Percentiles rank a stretch among this genome's conserved stretches.
phyloP scores from a whole-genome alignment of 2,329 filamentous ascomycete species.

The Stachybotrys echinatus region DNA sequence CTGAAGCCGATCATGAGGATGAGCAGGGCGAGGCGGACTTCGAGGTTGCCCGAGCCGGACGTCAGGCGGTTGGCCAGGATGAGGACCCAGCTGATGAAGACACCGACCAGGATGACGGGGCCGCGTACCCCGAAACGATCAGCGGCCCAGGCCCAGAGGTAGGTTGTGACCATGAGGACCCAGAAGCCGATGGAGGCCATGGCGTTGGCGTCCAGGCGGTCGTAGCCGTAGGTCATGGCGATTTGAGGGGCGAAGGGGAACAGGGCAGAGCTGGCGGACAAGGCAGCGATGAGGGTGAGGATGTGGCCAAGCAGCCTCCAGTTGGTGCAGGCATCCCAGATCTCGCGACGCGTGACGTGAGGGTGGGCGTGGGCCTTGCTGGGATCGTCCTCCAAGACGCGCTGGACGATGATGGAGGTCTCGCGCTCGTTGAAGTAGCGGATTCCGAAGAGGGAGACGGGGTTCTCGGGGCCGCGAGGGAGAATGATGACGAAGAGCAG shows the following conservation, averaged over 20 bases:
- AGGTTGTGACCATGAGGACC: conserved; percentile 24
- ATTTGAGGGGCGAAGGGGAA: conserved; percentile 1
- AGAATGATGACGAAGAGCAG: conserved; percentile 16
- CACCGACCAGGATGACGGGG: neutral
- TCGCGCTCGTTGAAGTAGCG: conserved; percentile 28
- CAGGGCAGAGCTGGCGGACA: neutral
- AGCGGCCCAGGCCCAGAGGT: conserved; percentile 19
- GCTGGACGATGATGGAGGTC: conserved; percentile 22
- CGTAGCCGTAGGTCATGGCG: conserved; percentile 28
- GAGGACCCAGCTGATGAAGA: neutral
- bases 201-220: conserved; percentile 19
- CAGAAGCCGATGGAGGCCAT: conserved; percentile 29
- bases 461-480: conserved; percentile 16
- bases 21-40: neutral
- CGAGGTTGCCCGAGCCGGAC: neutral
- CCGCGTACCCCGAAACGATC: conserved; percentile 5
- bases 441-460: conserved; percentile 21
- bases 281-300: neutral
- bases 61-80: neutral
- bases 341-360: conserved; percentile 22
- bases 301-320: conserved; percentile 30
- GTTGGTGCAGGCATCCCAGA: conserved; percentile 29
- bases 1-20: neutral
- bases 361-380: conserved; percentile 23
- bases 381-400: conserved; percentile 21